phyloP scores from a whole-genome alignment of 2,329 filamentous ascomycete species.

The Tolypocladium pustulatum region DNA sequence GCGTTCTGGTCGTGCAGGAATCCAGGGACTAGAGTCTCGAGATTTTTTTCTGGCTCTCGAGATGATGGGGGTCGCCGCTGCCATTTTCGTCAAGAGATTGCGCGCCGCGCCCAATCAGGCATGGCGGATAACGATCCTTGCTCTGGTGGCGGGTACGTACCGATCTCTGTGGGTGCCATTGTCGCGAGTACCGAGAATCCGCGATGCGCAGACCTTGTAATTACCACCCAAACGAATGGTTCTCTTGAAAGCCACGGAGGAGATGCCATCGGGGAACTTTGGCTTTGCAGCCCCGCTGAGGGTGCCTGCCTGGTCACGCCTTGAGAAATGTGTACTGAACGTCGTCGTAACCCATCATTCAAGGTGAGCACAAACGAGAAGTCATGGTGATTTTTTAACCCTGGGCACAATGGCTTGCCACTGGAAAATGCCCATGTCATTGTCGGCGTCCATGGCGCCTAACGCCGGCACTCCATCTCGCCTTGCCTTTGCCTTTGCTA shows the following conservation, averaged over 20 bases:
- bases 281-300: too few species aligned
- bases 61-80: background rate
- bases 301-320: too few species aligned
- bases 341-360: too few species aligned
- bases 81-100: background rate
- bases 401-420: background rate
- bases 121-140: background rate
- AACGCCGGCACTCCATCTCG: background rate
- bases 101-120: background rate
- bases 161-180: background rate
- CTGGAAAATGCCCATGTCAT: background rate
- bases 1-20: background rate
- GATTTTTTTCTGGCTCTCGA: constrained; percentile 1
- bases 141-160: background rate
- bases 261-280: too few species aligned
- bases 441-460: background rate
- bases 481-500: background rate
- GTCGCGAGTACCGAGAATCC: background rate
- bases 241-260: too few species aligned
- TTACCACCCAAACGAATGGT: too few species aligned
- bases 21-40: background rate
- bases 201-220: too few species aligned
- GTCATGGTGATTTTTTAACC: background rate
- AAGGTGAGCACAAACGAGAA: background rate
- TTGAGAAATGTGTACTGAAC: too few species aligned